Evolutionary conservation across 345 rosid genomes (phyloP).

Genomic region (Syzygium aqueum): DNA sequence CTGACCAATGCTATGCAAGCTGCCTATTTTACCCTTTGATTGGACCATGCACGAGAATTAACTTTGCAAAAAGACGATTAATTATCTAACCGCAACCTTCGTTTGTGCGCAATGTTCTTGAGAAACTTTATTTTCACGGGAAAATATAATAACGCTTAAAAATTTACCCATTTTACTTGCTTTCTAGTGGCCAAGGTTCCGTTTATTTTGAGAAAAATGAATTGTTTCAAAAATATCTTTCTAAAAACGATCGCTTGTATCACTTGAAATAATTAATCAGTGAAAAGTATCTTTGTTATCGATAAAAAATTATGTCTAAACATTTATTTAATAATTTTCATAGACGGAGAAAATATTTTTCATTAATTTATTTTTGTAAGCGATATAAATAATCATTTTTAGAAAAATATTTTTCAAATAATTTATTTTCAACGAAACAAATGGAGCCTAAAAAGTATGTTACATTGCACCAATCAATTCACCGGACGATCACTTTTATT

Average conservation of each 20-base stretch:
- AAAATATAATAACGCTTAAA: background rate
- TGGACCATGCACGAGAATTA: background rate
- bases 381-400: background rate
- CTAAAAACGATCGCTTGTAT: background rate
- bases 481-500: background rate
- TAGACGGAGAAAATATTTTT: background rate
- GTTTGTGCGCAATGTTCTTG: background rate
- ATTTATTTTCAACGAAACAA: background rate
- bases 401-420: background rate
- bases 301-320: background rate
- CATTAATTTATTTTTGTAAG: background rate
- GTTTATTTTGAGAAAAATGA: background rate
- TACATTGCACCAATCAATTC: background rate
- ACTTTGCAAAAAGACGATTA: background rate
- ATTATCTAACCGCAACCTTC: background rate
- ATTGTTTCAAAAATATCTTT: background rate
- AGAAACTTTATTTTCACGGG: background rate
- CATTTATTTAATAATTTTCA: background rate
- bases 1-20: background rate
- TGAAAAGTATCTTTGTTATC: background rate
- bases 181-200: background rate
- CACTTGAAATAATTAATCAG: background rate
- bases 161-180: background rate
- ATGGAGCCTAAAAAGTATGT: too few species aligned
- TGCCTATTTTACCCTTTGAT: background rate